Percentiles rank a stretch among this genome's conserved stretches.
These are phyloP conservation scores for Acmispon strigosus DNA, from an alignment of 306 rosid species.

Conservation along the genomic window DNA sequence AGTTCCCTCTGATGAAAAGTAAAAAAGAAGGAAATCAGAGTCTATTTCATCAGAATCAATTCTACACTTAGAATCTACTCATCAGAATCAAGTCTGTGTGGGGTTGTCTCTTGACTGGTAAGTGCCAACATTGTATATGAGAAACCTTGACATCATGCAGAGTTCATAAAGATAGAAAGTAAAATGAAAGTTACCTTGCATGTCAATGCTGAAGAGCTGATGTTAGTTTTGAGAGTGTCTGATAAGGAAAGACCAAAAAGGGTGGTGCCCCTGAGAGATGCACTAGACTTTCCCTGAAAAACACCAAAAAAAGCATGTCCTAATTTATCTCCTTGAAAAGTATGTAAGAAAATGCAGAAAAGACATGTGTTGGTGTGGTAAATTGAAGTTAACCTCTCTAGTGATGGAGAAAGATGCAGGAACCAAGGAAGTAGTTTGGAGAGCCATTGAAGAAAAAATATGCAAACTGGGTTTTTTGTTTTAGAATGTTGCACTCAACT, in stretches of 20 bases:
- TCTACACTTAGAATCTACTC: no score
- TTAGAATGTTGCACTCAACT: not conserved
- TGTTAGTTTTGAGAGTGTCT: slow-evolving; percentile 47
- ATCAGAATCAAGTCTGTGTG: no score
- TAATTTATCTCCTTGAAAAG: not conserved
- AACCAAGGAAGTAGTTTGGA: slow-evolving; percentile 24
- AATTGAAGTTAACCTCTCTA: slow-evolving; percentile 20
- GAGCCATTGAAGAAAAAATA: slow-evolving; percentile 15
- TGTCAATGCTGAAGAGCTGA: slow-evolving; percentile 46
- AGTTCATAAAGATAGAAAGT: not conserved
- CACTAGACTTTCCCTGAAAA: slow-evolving; percentile 51
- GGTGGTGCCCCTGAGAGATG: slow-evolving; percentile 49
- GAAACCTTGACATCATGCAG: not conserved
- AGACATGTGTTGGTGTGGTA: not conserved
- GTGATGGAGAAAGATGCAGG: slow-evolving; percentile 20
- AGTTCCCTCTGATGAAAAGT: slow-evolving; percentile 37
- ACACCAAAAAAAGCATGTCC: slow-evolving; percentile 8
- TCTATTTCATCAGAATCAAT: no score
- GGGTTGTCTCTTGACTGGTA: no score
- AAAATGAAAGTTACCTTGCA: slow-evolving; percentile 41
- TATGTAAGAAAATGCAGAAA: not conserved
- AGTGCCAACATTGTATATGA: not conserved
- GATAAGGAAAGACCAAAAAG: slow-evolving; percentile 62
- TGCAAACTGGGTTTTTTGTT: not conserved
- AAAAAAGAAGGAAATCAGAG: not conserved